Percentiles rank a stretch among this genome's conserved stretches.
Evolutionary conservation across 2,329 filamentous ascomycete genomes (phyloP).

Genomic region (Metarhizium sp.): DNA sequence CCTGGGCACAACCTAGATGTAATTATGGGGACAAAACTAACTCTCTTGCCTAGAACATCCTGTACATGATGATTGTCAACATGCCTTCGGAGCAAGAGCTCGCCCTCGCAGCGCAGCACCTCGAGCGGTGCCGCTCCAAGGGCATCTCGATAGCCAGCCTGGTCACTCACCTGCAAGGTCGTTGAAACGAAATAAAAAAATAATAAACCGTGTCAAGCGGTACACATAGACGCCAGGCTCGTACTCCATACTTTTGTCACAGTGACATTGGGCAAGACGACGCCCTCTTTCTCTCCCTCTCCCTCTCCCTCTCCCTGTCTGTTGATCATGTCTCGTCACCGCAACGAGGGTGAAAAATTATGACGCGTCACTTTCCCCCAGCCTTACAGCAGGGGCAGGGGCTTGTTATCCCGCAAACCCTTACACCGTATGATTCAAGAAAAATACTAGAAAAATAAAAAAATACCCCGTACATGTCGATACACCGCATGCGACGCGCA

Average conservation of each 20-base stretch:
- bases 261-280: neutral
- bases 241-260: neutral
- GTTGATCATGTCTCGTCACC: neutral
- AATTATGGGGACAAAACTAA: too few species aligned
- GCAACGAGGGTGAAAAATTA: neutral
- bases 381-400: neutral
- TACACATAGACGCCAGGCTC: too few species aligned
- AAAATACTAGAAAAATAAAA: too few species aligned
- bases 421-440: neutral
- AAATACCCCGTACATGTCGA: neutral
- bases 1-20: neutral
- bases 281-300: neutral
- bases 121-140: neutral
- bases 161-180: neutral
- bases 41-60: conserved; percentile 6
- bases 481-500: neutral
- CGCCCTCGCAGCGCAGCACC: neutral
- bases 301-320: neutral
- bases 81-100: conserved; percentile 10
- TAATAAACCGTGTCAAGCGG: too few species aligned
- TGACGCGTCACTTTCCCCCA: neutral
- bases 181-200: neutral
- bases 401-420: neutral
- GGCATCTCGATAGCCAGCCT: neutral
- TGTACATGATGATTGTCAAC: conserved; percentile 11